phyloP scores from a whole-genome alignment of 1,139 yeast species.

The Candida tetrigidarum region DNA sequence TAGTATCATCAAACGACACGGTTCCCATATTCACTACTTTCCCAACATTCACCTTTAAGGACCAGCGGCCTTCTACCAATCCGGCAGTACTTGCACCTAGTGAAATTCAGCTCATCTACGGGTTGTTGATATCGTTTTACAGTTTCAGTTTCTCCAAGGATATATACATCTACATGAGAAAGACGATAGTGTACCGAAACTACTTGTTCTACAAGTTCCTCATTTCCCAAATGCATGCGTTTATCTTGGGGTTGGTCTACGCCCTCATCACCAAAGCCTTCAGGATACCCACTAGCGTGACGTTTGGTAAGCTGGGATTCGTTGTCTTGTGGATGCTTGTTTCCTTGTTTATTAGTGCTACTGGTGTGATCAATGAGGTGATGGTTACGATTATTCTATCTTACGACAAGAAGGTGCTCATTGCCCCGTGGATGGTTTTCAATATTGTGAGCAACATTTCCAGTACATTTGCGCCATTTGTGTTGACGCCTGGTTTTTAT shows the following conservation, averaged over 20 bases:
- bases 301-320: conserved; percentile 62
- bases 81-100: conserved; percentile 36
- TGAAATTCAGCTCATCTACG: conserved; percentile 38
- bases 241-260: conserved; percentile 58
- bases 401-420: conserved; percentile 44
- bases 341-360: conserved; percentile 61
- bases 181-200: conserved; percentile 42
- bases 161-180: conserved; percentile 27
- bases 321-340: conserved; percentile 55
- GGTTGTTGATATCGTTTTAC: conserved; percentile 38
- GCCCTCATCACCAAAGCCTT: conserved; percentile 64
- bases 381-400: conserved; percentile 51
- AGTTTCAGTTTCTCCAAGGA: conserved; percentile 32
- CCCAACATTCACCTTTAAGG: conserved; percentile 25
- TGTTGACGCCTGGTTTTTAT: conserved; percentile 54
- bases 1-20: conserved; percentile 22
- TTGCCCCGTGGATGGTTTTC: conserved; percentile 66
- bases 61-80: conserved; percentile 25
- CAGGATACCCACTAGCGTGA: conserved; percentile 52
- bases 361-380: conserved; percentile 68
- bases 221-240: conserved; percentile 50
- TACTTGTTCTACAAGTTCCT: conserved; percentile 53
- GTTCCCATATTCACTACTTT: conserved; percentile 24
- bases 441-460: conserved; percentile 65
- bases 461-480: conserved; percentile 64